These are phyloP conservation scores for Sarocladiaceae sp. DNA, from an alignment of 2,329 filamentous ascomycete species.

Conservation along the genomic window DNA sequence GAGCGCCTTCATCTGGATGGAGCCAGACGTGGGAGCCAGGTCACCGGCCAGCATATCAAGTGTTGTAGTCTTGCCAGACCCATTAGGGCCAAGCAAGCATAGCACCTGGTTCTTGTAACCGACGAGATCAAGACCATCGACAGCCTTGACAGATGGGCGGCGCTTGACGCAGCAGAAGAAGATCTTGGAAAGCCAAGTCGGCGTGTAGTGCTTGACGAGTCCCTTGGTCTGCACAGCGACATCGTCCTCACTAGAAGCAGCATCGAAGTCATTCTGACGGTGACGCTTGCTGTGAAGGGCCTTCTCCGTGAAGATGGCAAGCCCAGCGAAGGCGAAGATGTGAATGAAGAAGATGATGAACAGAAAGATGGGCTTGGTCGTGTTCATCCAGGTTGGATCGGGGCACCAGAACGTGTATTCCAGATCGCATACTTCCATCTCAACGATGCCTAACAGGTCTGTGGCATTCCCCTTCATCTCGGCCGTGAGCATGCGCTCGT, in stretches of 20 bases:
- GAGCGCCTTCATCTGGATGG: conserved; percentile 45
- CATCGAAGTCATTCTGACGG: conserved; percentile 11
- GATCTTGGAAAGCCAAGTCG: conserved; percentile 20
- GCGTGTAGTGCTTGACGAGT: conserved; percentile 26
- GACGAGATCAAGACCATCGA: conserved; percentile 53
- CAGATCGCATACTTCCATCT: too few relatives aligned
- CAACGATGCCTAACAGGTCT: too few relatives aligned
- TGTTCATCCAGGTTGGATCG: too few relatives aligned
- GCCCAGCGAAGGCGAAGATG: conserved; percentile 25
- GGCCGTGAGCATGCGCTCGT: neutral
- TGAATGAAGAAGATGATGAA: conserved; percentile 23
- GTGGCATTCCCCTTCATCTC: neutral
- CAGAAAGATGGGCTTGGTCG: neutral
- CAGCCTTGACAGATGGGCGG: conserved; percentile 39
- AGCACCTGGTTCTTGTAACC: conserved; percentile 56
- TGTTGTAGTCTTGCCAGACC: conserved; percentile 65
- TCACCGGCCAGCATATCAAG: conserved; percentile 62
- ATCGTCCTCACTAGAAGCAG: conserved; percentile 10
- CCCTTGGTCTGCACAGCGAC: conserved; percentile 15
- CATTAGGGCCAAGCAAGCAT: conserved; percentile 63
- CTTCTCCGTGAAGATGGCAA: conserved; percentile 26
- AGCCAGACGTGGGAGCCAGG: conserved; percentile 51
- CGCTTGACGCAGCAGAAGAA: conserved; percentile 21
- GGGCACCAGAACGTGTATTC: too few relatives aligned
- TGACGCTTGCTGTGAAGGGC: conserved; percentile 24